Conservation (phyloP, 208 protist genomes). For the Leishmania amazonensis region DNA sequence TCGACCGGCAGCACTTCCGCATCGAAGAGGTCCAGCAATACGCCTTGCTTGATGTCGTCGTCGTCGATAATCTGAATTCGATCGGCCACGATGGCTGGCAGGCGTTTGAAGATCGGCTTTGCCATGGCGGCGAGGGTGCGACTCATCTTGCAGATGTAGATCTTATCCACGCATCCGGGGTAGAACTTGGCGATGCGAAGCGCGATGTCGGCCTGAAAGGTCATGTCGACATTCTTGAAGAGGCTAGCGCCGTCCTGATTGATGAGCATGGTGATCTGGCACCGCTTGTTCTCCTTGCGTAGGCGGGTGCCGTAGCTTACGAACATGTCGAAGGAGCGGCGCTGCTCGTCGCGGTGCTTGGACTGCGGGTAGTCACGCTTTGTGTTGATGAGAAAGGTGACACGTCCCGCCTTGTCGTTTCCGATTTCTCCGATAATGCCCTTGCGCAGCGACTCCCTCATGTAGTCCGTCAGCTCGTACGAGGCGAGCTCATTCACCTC, state of each 20-base stretch:
- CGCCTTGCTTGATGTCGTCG: conserved; percentile 41
- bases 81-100: conserved; percentile 65
- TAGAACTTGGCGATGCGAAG: conserved; percentile 74
- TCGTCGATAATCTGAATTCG: conserved; percentile 56
- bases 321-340: conserved; percentile 66
- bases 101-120: conserved; percentile 60
- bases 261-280: conserved; percentile 65
- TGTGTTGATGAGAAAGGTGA: conserved; percentile 53
- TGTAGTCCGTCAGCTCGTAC: conserved; percentile 64
- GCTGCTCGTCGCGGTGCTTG: conserved; percentile 46
- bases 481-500: conserved; percentile 59
- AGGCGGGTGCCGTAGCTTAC: conserved; percentile 69
- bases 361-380: conserved; percentile 46
- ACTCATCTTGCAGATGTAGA: conserved; percentile 80
- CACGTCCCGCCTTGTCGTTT: conserved; percentile 56
- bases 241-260: conserved; percentile 62
- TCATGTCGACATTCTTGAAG: conserved; percentile 71
- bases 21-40: conserved; percentile 60
- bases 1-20: conserved; percentile 50
- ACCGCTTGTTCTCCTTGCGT: conserved; percentile 48
- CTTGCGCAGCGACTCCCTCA: conserved; percentile 47
- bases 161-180: conserved; percentile 60
- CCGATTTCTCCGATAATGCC: conserved; percentile 72
- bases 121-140: conserved; percentile 44
- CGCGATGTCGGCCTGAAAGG: conserved; percentile 61